These are phyloP conservation scores for Cyamopsis tetragonoloba DNA, from an alignment of 306 rosid species.

Conservation along the genomic window DNA sequence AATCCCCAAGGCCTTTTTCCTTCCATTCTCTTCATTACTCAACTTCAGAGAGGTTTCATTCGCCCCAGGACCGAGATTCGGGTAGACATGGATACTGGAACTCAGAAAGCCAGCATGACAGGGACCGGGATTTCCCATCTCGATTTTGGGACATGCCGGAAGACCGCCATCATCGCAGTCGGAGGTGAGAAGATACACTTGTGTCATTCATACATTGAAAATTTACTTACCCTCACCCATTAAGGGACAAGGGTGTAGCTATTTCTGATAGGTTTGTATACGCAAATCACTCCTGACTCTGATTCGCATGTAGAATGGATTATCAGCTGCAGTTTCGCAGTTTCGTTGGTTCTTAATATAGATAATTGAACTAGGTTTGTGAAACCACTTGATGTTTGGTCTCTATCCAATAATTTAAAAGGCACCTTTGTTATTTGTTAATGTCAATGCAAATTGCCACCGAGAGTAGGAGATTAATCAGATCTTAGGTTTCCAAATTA, in stretches of 20 bases:
- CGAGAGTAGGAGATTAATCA: no score
- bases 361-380: background rate
- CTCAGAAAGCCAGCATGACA: constrained; percentile 30
- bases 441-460: no score
- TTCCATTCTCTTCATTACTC: constrained; percentile 42
- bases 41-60: constrained; percentile 34
- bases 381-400: background rate
- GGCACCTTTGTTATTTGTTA: no score
- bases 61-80: constrained; percentile 29
- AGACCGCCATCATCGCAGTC: constrained; percentile 43
- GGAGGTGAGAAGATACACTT: constrained; percentile 39
- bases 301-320: constrained; percentile 3
- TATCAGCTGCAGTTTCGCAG: background rate
- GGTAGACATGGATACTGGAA: constrained; percentile 35
- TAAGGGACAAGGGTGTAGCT: constrained; percentile 17
- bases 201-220: background rate
- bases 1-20: constrained; percentile 30
- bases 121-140: constrained; percentile 34
- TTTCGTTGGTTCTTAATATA: background rate
- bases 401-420: no score
- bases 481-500: no score
- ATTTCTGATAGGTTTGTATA: constrained; percentile 16
- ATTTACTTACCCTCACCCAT: constrained; percentile 2
- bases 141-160: constrained; percentile 38
- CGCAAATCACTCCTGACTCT: background rate